Conservation (phyloP, 73 alveolate genomes). For the Uronychia setigera region DNA sequence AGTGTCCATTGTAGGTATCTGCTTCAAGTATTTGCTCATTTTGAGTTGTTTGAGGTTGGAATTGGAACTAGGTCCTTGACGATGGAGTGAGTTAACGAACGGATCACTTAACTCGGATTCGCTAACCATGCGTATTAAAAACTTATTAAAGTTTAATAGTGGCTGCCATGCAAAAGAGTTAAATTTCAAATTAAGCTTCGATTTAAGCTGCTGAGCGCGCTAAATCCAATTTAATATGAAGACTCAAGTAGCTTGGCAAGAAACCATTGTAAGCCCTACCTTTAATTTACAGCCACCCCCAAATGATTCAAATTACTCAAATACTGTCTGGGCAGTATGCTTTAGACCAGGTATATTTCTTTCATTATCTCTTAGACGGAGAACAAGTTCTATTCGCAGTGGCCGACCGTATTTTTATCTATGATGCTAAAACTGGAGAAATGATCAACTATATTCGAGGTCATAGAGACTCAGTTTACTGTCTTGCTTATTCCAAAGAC, state of each 20-base stretch:
- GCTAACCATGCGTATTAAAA: no score
- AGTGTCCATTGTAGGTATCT: no score
- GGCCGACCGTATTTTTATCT: slow-evolving; percentile 72
- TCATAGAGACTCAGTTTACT: slow-evolving; percentile 82
- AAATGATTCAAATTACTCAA: slow-evolving; percentile 46
- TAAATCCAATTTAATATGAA: slow-evolving; percentile 63
- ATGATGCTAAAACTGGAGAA: slow-evolving; percentile 66
- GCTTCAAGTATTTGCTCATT: no score
- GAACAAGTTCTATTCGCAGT: slow-evolving; percentile 68
- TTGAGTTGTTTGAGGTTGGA: no score
- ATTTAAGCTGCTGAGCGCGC: no score
- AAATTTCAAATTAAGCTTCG: no score
- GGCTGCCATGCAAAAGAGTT: no score
- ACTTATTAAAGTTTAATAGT: no score
- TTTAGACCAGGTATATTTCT: slow-evolving; percentile 75
- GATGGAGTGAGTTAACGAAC: no score
- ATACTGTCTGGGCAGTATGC: slow-evolving; percentile 79
- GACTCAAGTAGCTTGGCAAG: slow-evolving; percentile 60
- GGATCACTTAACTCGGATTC: no score
- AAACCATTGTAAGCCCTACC: slow-evolving; percentile 58
- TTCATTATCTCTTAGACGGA: slow-evolving; percentile 48
- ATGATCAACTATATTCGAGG: slow-evolving; percentile 63
- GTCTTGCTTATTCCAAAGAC: slow-evolving; percentile 87
- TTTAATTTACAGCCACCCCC: slow-evolving; percentile 66
- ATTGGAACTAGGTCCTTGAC: no score